phyloP scores from a whole-genome alignment of 129 eudicot genomes.

The Kitagawia praeruptora region DNA sequence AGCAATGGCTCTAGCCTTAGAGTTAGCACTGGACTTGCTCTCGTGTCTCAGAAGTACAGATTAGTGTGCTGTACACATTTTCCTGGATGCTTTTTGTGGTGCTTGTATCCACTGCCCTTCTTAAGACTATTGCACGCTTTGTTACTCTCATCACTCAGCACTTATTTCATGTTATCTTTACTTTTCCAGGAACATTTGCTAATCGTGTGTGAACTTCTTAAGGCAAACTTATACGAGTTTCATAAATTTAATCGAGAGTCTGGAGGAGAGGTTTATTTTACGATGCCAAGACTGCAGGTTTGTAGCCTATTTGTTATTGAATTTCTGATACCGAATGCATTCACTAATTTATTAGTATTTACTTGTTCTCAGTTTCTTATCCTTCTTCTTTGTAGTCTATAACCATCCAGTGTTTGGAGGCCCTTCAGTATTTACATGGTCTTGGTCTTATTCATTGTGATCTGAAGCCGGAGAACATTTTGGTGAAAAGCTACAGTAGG shows the following conservation, averaged over 20 bases:
- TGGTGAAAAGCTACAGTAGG: slow-evolving; percentile 92
- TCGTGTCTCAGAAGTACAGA: background rate
- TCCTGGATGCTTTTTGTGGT: background rate
- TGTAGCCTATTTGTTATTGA: background rate
- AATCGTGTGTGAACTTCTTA: slow-evolving; percentile 85
- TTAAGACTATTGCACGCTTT: background rate
- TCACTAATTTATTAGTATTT: background rate
- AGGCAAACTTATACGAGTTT: slow-evolving; percentile 83
- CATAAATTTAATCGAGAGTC: slow-evolving; percentile 92
- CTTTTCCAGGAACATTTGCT: slow-evolving; percentile 73
- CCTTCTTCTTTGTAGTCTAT: slow-evolving; percentile 56
- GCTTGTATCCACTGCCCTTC: background rate
- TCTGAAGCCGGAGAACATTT: slow-evolving; percentile 84
- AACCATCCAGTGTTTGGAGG: slow-evolving; percentile 86
- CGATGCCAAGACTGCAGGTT: slow-evolving; percentile 97
- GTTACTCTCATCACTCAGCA: background rate
- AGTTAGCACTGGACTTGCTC: background rate
- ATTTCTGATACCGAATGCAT: background rate
- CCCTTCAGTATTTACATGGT: slow-evolving; percentile 77
- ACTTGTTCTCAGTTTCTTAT: background rate
- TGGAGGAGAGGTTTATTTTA: slow-evolving; percentile 92
- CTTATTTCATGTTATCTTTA: background rate
- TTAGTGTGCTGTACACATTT: background rate
- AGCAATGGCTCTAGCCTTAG: background rate
- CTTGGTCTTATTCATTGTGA: slow-evolving; percentile 94